phyloP scores from a whole-genome alignment of 1,284 basidiomycete species.

The Moesziomyces sp. region DNA sequence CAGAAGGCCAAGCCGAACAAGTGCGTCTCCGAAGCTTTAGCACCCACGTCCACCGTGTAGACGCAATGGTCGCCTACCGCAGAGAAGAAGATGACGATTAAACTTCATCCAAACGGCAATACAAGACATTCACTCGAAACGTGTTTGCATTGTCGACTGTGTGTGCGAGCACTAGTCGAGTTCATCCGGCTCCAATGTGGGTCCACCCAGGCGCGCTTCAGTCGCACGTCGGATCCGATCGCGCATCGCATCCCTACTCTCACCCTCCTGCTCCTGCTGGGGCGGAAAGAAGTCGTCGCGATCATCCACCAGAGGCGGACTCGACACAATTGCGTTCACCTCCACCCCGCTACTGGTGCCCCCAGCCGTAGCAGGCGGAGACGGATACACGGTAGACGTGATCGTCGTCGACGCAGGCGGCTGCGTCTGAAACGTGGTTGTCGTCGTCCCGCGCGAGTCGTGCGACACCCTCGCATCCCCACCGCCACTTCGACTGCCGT shows the following conservation, averaged over 20 bases:
- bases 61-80: conserved; percentile 69
- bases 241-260: conserved; percentile 22
- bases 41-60: conserved; percentile 69
- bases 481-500: no score
- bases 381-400: conserved; percentile 20
- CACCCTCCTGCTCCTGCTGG: not conserved
- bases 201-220: conserved; percentile 8
- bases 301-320: conserved; percentile 42
- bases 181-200: conserved; percentile 42
- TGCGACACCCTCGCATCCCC: conserved; percentile 7
- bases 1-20: conserved; percentile 94
- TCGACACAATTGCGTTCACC: conserved; percentile 33
- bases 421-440: conserved; percentile 20
- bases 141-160: no score
- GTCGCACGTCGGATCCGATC: conserved; percentile 29
- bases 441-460: conserved; percentile 8
- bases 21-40: conserved; percentile 74
- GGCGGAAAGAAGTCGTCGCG: conserved; percentile 21
- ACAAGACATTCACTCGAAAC: no score
- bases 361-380: conserved; percentile 1
- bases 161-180: conserved; percentile 16
- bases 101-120: not conserved
- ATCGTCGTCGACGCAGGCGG: conserved; percentile 29
- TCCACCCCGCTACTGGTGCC: conserved; percentile 1
- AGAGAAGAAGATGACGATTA: conserved; percentile 67